phyloP scores from a whole-genome alignment of 805 yeast species.

The Scheffersomyces amazonensis region DNA sequence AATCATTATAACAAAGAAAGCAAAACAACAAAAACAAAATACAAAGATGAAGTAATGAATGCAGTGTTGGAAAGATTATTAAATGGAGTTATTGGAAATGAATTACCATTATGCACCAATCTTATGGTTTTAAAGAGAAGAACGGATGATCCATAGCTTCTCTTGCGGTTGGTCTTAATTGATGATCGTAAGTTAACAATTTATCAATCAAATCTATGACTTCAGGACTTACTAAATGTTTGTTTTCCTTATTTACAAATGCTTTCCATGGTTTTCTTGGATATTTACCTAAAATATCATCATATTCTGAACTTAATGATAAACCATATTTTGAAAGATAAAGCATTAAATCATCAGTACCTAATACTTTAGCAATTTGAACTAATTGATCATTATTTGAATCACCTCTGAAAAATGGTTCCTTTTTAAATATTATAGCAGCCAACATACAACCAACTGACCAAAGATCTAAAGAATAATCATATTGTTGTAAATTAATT shows the following conservation, averaged over 20 bases:
- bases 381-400: constrained; percentile 90
- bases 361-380: constrained; percentile 83
- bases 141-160: constrained; percentile 78
- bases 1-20: too few species aligned
- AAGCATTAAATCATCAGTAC: constrained; percentile 72
- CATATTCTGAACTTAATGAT: constrained; percentile 70
- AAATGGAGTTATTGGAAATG: too few species aligned
- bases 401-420: constrained; percentile 89
- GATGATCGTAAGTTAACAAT: constrained; percentile 81
- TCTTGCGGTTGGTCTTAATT: constrained; percentile 80
- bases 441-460: constrained; percentile 92
- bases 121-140: constrained; percentile 21
- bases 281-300: constrained; percentile 63
- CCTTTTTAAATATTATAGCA: constrained; percentile 83
- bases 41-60: too few species aligned
- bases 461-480: constrained; percentile 91
- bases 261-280: constrained; percentile 84
- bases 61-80: too few species aligned
- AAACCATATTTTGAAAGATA: constrained; percentile 73
- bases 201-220: constrained; percentile 80
- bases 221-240: constrained; percentile 60
- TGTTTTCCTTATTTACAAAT: constrained; percentile 69
- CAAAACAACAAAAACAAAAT: too few species aligned
- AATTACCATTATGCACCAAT: too few species aligned
- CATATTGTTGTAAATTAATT: constrained; percentile 83